Evolutionary conservation across 1,284 basidiomycete species (phyloP).

Genomic region (Tilletiopsis washingtonensis): DNA sequence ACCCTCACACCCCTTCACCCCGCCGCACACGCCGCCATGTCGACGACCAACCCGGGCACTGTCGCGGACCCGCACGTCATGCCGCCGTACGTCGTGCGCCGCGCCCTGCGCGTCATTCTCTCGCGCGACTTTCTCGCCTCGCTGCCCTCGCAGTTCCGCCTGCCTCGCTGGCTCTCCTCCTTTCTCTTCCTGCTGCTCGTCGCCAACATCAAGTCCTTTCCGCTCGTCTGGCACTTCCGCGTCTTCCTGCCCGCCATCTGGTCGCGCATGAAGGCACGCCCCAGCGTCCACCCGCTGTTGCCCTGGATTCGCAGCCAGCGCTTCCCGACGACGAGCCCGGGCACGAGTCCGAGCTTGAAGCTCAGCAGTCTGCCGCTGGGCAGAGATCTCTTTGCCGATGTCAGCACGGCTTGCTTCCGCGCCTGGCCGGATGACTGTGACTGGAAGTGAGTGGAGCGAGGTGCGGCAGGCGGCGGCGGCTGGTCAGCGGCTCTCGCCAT

Average conservation of each 20-base stretch:
- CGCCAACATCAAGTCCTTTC: conserved; percentile 20
- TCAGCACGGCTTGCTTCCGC: conserved; percentile 7
- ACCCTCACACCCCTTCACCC: too few species aligned
- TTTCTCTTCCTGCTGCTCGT: conserved; percentile 15
- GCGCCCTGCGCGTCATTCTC: not conserved
- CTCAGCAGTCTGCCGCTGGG: conserved; percentile 18
- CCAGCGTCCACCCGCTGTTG: conserved; percentile 9
- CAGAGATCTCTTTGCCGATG: conserved; percentile 24
- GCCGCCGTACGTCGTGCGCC: conserved; percentile 3
- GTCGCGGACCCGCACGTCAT: conserved; percentile 4
- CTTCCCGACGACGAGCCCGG: conserved; percentile 5
- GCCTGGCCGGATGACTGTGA: conserved; percentile 29
- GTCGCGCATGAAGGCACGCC: conserved; percentile 7
- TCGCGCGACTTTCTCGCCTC: not conserved
- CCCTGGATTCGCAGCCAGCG: conserved; percentile 6
- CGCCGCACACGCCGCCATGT: too few species aligned
- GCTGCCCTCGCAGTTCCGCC: not conserved
- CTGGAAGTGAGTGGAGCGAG: conserved; percentile 12
- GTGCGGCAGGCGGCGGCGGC: conserved; percentile 10
- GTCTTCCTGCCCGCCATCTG: conserved; percentile 18
- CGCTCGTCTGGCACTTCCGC: conserved; percentile 22
- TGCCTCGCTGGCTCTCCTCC: conserved; percentile 14
- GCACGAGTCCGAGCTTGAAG: conserved; percentile 14
- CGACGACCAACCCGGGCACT: not conserved
- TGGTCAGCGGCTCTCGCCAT: conserved; percentile 28